Conservation (phyloP, 1,284 basidiomycete genomes). For the Somion occarium region DNA sequence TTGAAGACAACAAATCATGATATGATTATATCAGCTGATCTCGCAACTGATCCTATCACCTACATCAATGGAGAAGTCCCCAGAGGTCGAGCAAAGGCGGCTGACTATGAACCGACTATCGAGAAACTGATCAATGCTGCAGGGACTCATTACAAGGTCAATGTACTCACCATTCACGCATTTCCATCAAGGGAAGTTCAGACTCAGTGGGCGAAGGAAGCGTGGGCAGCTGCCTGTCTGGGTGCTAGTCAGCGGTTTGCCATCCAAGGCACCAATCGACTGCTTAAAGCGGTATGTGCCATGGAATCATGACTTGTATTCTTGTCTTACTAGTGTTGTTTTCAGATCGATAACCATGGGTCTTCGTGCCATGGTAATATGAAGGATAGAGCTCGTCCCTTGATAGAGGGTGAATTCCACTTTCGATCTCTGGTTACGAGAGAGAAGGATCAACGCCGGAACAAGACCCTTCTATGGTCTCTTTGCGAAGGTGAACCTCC, state of each 20-base stretch:
- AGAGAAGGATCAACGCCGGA: background rate
- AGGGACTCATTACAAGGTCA: background rate
- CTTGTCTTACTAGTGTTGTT: background rate
- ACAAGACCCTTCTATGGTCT: background rate
- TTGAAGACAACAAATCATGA: background rate
- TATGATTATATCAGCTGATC: background rate
- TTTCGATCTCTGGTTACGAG: background rate
- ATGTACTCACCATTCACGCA: background rate
- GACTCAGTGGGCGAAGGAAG: background rate
- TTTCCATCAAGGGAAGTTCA: background rate
- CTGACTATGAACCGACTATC: background rate
- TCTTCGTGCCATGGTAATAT: background rate
- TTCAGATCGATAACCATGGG: background rate
- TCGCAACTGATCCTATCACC: background rate
- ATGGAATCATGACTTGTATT: background rate
- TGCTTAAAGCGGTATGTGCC: background rate
- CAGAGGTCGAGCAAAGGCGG: background rate
- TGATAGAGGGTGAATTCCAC: background rate
- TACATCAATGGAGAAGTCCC: background rate
- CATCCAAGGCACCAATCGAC: background rate
- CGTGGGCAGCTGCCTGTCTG: background rate
- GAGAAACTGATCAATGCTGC: background rate
- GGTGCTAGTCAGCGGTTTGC: background rate
- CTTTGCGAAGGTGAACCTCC: background rate
- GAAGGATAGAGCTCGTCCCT: background rate